Percentiles rank a stretch among this genome's conserved stretches.
Evolutionary conservation across 139 green algal species (phyloP).

Genomic region (Tetraselmis striata): DNA sequence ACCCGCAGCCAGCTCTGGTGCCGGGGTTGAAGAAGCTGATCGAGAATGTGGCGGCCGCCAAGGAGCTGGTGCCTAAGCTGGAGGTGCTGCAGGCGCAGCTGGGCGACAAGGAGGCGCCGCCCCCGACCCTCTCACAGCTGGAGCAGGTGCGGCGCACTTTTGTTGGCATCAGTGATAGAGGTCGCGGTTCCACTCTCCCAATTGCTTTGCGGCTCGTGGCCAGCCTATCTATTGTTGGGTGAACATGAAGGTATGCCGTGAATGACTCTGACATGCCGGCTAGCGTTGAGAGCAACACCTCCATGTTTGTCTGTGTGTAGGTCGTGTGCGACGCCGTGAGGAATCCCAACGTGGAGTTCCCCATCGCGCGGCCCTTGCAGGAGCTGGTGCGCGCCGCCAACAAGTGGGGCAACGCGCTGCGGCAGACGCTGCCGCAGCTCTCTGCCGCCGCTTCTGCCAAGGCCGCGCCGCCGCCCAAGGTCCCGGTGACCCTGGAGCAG

Average conservation of each 20-base stretch:
- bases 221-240: too few species aligned
- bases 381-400: background rate
- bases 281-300: too few species aligned
- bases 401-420: background rate
- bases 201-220: too few species aligned
- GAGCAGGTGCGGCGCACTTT: background rate
- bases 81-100: slow-evolving; percentile 32
- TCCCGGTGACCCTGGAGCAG: background rate
- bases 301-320: too few species aligned
- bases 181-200: too few species aligned
- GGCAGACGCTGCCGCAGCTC: background rate
- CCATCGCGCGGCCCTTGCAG: background rate
- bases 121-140: background rate
- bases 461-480: too few species aligned
- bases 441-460: background rate
- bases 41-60: background rate
- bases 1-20: background rate
- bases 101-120: background rate
- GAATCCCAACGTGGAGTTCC: background rate
- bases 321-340: background rate
- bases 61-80: slow-evolving; percentile 28
- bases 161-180: too few species aligned
- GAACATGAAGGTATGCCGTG: too few species aligned
- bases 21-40: background rate
- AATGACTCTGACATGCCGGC: too few species aligned